Conservation (phyloP, 805 yeast genomes). For the Kazachstania psychrophila region DNA sequence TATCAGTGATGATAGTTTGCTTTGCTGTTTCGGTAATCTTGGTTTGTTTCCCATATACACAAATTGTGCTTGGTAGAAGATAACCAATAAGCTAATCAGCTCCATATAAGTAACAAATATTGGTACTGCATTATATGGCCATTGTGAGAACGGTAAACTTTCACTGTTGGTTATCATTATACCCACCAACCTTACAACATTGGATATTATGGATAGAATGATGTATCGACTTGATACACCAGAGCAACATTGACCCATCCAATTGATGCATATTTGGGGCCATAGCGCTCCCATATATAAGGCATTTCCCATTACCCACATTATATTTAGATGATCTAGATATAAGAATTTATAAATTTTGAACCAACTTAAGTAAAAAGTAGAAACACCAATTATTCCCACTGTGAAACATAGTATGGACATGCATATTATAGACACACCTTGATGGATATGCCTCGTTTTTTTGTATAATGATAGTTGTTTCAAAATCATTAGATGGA, state of each 20-base stretch:
- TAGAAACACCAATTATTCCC: constrained; percentile 5
- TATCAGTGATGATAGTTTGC: too few species aligned
- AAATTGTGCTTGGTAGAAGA: constrained; percentile 24
- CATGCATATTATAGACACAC: constrained; percentile 23
- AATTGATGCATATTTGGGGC: constrained; percentile 38
- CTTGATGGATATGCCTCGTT: constrained; percentile 33
- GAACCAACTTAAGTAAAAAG: constrained; percentile 3
- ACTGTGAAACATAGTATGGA: constrained; percentile 3
- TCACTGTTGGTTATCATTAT: background rate
- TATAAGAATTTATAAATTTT: constrained; percentile 1
- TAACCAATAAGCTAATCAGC: constrained; percentile 9
- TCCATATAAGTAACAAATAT: constrained; percentile 11
- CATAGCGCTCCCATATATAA: constrained; percentile 22
- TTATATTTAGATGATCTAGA: constrained; percentile 35
- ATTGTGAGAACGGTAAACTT: constrained; percentile 9
- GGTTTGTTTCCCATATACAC: constrained; percentile 17
- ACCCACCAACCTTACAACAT: constrained; percentile 5
- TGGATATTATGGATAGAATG: constrained; percentile 4
- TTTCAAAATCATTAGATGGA: constrained; percentile 15
- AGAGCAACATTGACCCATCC: constrained; percentile 29
- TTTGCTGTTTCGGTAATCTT: constrained; percentile 13
- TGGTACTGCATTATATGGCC: constrained; percentile 22
- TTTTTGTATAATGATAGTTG: constrained; percentile 25
- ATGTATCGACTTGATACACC: constrained; percentile 25
- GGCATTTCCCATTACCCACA: constrained; percentile 32